Conservation (phyloP, 1,284 basidiomycete species). For the Ustilago loliicola region DNA sequence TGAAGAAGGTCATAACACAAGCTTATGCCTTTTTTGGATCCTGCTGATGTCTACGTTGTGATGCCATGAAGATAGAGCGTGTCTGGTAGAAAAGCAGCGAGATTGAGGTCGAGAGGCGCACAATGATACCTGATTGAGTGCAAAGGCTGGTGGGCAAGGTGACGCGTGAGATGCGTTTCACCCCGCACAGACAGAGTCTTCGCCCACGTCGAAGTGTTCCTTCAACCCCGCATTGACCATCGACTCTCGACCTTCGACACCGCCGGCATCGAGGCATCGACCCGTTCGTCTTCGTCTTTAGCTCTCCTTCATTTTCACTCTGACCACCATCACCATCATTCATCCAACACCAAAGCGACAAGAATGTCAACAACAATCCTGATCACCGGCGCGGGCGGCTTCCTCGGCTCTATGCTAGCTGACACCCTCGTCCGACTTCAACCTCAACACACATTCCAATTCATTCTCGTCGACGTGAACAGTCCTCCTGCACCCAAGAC, state of each 20-base stretch:
- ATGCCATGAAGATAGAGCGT: too few species aligned
- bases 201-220: slow-evolving; percentile 14
- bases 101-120: too few species aligned
- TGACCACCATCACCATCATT: slow-evolving; percentile 4
- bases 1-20: too few species aligned
- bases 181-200: neutral
- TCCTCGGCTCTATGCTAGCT: slow-evolving; percentile 50
- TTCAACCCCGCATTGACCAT: neutral
- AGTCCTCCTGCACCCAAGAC: slow-evolving; percentile 31
- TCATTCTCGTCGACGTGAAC: slow-evolving; percentile 51
- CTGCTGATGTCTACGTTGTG: too few species aligned
- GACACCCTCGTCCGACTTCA: slow-evolving; percentile 33
- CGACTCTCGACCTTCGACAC: neutral
- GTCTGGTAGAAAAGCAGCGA: too few species aligned
- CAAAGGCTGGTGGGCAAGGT: neutral
- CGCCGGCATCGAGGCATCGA: neutral
- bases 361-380: slow-evolving; percentile 41
- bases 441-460: slow-evolving; percentile 34
- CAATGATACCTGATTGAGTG: neutral
- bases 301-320: neutral
- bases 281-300: neutral
- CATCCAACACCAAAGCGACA: neutral
- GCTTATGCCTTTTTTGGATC: too few species aligned
- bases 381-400: slow-evolving; percentile 58
- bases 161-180: slow-evolving; percentile 3